These are phyloP conservation scores for Phaeosphaeria sp. DNA, from an alignment of 2,329 filamentous ascomycete genomes.

Conservation along the genomic window DNA sequence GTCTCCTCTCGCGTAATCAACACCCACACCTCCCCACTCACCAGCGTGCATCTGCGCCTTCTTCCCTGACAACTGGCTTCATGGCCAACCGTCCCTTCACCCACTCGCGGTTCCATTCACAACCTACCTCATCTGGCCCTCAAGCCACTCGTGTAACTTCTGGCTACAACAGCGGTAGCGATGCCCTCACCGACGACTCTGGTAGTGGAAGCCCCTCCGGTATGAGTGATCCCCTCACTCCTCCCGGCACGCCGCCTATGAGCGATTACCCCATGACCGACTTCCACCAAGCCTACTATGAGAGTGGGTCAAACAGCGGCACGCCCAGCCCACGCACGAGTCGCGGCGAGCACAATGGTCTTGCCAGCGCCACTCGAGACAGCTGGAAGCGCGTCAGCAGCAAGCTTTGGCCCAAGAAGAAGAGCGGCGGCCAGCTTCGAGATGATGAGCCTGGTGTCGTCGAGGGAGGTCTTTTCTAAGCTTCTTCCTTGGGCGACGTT, in stretches of 20 bases:
- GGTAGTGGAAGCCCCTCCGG: slow-evolving; percentile 58
- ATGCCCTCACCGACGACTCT: slow-evolving; percentile 67
- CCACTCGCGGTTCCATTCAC: slow-evolving; percentile 47
- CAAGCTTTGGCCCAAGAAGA: slow-evolving; percentile 50
- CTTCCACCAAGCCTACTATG: slow-evolving; percentile 44
- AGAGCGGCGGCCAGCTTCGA: slow-evolving; percentile 44
- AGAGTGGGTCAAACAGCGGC: slow-evolving; percentile 39
- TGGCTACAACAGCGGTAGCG: slow-evolving; percentile 52
- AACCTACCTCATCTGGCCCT: slow-evolving; percentile 42
- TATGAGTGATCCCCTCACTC: slow-evolving; percentile 71
- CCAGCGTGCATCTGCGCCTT: slow-evolving; percentile 49
- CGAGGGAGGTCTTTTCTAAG: slow-evolving; percentile 44
- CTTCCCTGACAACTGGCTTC: slow-evolving; percentile 46
- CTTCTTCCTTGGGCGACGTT: neutral
- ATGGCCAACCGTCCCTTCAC: slow-evolving; percentile 45
- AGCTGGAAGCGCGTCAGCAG: slow-evolving; percentile 51
- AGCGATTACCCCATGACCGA: slow-evolving; percentile 55
- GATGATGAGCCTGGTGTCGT: slow-evolving; percentile 46
- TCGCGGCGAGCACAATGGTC: slow-evolving; percentile 45
- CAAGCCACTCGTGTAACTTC: slow-evolving; percentile 35
- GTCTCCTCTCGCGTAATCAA: slow-evolving; percentile 35
- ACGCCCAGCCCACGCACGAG: slow-evolving; percentile 48
- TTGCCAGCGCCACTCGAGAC: slow-evolving; percentile 45
- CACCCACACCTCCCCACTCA: slow-evolving; percentile 40
- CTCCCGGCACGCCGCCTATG: slow-evolving; percentile 78